Conservation (phyloP, 139 green algal species). For the Micractinium sp. region DNA sequence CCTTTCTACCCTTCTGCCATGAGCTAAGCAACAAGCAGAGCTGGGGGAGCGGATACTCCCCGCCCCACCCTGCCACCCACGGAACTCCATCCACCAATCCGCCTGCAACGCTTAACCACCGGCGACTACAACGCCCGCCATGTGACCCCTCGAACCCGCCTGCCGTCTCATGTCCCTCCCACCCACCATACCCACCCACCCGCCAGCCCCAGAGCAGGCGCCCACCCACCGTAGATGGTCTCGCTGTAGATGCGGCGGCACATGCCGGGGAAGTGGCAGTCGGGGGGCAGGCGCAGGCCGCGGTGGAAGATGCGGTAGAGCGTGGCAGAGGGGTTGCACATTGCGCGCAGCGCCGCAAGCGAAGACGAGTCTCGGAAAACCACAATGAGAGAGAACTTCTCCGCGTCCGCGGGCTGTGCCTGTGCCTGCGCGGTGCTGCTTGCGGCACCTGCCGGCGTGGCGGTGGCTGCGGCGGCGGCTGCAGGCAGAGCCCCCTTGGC, state of each 20-base stretch:
- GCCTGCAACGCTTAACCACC: no score
- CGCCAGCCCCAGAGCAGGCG: background rate
- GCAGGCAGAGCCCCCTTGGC: no score
- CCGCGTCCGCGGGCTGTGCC: background rate
- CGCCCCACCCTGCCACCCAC: no score
- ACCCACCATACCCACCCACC: background rate
- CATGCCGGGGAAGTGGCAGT: slow-evolving; percentile 49
- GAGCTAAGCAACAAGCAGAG: no score
- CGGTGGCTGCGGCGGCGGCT: background rate
- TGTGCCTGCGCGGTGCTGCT: background rate
- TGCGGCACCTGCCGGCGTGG: background rate
- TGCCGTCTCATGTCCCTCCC: no score
- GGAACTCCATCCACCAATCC: no score
- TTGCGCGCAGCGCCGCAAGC: slow-evolving; percentile 22
- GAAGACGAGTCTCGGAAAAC: slow-evolving; percentile 15
- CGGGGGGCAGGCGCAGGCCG: slow-evolving; percentile 14
- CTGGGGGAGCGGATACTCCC: no score
- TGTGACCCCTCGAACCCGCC: no score
- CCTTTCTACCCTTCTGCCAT: no score
- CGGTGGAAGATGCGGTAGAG: slow-evolving; percentile 23
- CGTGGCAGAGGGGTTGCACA: slow-evolving; percentile 16
- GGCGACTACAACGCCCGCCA: no score
- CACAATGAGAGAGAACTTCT: slow-evolving; percentile 14
- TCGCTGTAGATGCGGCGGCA: slow-evolving; percentile 40
- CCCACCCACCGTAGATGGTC: slow-evolving; percentile 26